These are phyloP conservation scores for Prunus fruticosa DNA, from an alignment of 306 rosid genomes.

Conservation along the genomic window DNA sequence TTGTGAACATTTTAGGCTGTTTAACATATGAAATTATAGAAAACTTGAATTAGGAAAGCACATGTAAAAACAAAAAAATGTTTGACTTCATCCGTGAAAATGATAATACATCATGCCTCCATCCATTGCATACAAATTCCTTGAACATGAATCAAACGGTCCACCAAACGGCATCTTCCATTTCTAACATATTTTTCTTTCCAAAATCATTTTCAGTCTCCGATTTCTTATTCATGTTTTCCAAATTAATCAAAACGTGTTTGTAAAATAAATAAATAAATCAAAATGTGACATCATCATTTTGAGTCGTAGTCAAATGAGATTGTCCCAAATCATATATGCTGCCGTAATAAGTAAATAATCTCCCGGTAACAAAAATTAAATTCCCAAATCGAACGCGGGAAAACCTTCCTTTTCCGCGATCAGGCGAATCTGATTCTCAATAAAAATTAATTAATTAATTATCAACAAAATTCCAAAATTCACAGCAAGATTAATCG, in stretches of 20 bases:
- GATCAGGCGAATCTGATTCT: not conserved
- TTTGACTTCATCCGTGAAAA: no score
- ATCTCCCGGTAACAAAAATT: not conserved
- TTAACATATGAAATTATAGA: no score
- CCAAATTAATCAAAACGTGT: not conserved
- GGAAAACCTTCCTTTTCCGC: not conserved
- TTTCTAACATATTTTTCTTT: not conserved
- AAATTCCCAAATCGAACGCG: not conserved
- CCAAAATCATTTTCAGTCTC: not conserved
- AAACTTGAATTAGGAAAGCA: no score
- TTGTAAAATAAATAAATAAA: no score
- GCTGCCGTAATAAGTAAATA: not conserved
- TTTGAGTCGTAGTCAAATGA: not conserved
- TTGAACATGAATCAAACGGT: not conserved
- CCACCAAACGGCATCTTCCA: not conserved
- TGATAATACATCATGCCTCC: not conserved
- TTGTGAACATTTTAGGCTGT: no score
- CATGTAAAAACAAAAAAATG: no score
- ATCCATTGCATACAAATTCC: not conserved
- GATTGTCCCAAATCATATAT: not conserved
- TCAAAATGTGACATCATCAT: not conserved
- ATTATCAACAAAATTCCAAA: not conserved
- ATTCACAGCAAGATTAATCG: not conserved
- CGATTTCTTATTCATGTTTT: no score
- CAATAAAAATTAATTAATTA: not conserved